Base-by-base conservation (phyloP, 225 moss, liverwort and hornwort species). In the Pseudisothecium myosuroides region DNA sequence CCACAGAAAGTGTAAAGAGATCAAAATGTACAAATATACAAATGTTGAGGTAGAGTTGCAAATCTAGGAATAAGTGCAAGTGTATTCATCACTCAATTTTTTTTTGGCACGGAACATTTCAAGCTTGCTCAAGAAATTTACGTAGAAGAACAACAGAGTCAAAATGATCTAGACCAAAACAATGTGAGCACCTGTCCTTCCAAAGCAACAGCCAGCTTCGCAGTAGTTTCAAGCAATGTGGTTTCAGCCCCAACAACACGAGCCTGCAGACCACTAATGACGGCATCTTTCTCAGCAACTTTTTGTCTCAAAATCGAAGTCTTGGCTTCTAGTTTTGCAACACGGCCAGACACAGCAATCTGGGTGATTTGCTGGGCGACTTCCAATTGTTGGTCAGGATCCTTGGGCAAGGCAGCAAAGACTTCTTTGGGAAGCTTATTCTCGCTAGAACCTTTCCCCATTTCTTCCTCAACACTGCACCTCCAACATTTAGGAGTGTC, bases 381-480 rank as follows among this genome's bases (percentile, higher is more conserved):
- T 82, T 96, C 93, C 89, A 98, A 84, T 80, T 96, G 98, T 76
- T 95, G 93, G 71, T 98, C 95, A 17, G 96, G 96, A 84, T 98
- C 97, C 84, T 92, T 86, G 11, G 98, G 96, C 83, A 98, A 91
- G 56, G 91, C 96, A 84, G 95, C 93, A 52, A 96, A 87, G 12
- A 96, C 91, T 78, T 94, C 95, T 89, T 92, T 88, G n/a, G 95
- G 94, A 85, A 98, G 93, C 62, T 95, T 90, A 90, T 88, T 92
- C 88, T 96, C 90, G 15, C 95, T 95, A 54, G 88, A 74, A 6
- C 88, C 93, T 89, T 91, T 91, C 54, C 91, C 89, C 92, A 91
- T 94, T 56, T 37, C 41, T 56, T 59, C 27, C 19, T 77, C 12
- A 22, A 34, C 60, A 65, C 29, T 88, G 76, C 52, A 87, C 13